A percentile compares a stretch with the other conserved stretches of the same genome.
phyloP scores from a whole-genome alignment of 257 asterid genomes.

The Solanum medicagineum region DNA sequence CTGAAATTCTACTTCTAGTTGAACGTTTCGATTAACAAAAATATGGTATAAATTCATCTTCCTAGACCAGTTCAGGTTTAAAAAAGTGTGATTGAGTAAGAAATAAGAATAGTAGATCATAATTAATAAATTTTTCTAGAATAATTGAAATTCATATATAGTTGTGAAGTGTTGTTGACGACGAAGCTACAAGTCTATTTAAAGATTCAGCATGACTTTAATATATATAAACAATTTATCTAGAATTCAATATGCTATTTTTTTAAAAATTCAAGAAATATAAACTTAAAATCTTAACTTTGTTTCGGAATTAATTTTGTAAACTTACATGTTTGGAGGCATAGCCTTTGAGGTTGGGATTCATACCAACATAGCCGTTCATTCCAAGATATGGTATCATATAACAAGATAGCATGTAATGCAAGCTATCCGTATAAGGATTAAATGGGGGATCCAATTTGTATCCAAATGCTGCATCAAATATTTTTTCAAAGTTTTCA shows the following conservation, averaged over 20 bases:
- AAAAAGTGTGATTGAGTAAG: not conserved
- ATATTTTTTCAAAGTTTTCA: slow-evolving; percentile 15
- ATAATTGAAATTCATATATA: not conserved
- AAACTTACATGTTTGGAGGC: slow-evolving; percentile 9
- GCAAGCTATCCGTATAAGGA: slow-evolving; percentile 30
- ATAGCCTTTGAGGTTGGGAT: slow-evolving; percentile 25
- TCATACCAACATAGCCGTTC: slow-evolving; percentile 34
- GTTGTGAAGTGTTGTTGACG: not conserved
- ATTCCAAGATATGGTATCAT: slow-evolving; percentile 28
- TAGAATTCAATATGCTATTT: not conserved
- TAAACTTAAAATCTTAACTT: not conserved
- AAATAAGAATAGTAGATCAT: not conserved
- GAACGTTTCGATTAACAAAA: rapidly evolving
- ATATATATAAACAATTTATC: not conserved
- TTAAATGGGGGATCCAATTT: slow-evolving; percentile 32
- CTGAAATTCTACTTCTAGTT: not conserved
- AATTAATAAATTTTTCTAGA: too few species aligned
- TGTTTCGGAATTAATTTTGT: not conserved
- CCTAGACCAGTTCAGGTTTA: not conserved
- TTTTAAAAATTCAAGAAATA: not conserved
- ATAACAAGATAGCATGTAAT: slow-evolving; percentile 28
- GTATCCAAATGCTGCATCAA: slow-evolving; percentile 32
- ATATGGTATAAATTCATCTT: not conserved
- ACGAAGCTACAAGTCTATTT: not conserved
- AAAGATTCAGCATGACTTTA: not conserved